Evolutionary conservation across 805 yeast species (phyloP), one percentile per base, ranked within the genome.

Genomic region (Metschnikowia henanensis): DNA sequence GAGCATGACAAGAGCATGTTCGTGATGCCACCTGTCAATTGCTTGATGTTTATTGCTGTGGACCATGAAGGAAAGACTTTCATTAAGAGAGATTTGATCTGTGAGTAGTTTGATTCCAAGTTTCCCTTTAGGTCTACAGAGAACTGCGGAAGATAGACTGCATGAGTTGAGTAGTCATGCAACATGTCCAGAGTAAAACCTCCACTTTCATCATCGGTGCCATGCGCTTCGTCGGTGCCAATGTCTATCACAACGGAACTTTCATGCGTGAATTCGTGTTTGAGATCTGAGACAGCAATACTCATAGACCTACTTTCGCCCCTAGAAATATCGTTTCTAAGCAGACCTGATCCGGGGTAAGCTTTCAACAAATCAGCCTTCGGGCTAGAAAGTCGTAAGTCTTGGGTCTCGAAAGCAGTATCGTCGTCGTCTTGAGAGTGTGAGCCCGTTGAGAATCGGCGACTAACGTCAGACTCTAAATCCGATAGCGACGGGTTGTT

Each of bases 11-110:
- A 56, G 37, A 80, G 69, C 81, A 79, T 77, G 53, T 80, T 80
- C 15, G 86, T 80, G 51, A 80, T 80, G 9, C 86, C 86, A 1
- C 86, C 86, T 0, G 83, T 78, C 25, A 80, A 59, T 43, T 73
- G 74, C 36, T 64, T 62, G 16, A 79, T 62, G 9, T 52, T 31
- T 7, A 80, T 66, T 4, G 63, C 44, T 7, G 49, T 37, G 4
- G 45, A 40, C 73, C 75, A 70, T 60, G 73, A 65, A 4, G 79
- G 75, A 53, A 80, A 78, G 3, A 79, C 69, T 37, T 66, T 63
- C 21, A 58, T 41, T 28, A 79, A 56, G 35, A 79, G 60, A 12
- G 50, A 47, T 29, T 64, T 66, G 21, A 77, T 66, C 44, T 72
- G 73, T 3, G 54, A 50, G 40, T 60, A 66, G 41, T 66, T 64